phyloP scores from a whole-genome alignment of 768 basidiomycete genomes.

The Rhodotorula kratochvilovae region DNA sequence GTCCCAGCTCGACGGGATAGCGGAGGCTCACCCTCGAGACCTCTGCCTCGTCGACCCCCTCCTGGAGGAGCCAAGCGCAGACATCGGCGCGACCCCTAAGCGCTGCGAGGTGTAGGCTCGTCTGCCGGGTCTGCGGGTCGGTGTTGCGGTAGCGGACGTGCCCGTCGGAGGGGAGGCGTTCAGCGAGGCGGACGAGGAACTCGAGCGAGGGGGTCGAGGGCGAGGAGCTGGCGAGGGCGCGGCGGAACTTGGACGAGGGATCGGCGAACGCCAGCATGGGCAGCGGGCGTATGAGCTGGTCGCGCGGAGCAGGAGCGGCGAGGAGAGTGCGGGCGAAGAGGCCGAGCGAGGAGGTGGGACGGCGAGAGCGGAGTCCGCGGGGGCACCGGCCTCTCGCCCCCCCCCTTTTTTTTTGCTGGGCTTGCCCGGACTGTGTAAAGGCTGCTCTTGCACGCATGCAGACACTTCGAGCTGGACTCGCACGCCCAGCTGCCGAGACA shows the following conservation, averaged over 20 bases:
- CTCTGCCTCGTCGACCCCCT: slow-evolving; percentile 39
- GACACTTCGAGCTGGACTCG: too few relatives aligned
- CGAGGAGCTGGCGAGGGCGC: slow-evolving; percentile 1
- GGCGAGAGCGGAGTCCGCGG: too few relatives aligned
- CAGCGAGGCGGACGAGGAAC: slow-evolving; percentile 17
- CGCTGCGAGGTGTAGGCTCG: slow-evolving; percentile 20
- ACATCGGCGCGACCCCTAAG: slow-evolving; percentile 25
- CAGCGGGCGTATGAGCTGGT: neutral
- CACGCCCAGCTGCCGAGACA: too few relatives aligned
- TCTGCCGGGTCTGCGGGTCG: slow-evolving; percentile 27
- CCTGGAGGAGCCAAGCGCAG: slow-evolving; percentile 39
- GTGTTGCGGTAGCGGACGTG: slow-evolving; percentile 23
- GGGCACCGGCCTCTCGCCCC: too few relatives aligned
- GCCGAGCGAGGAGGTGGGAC: too few relatives aligned
- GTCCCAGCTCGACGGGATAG: neutral
- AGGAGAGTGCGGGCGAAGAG: too few relatives aligned
- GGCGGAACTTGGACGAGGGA: slow-evolving; percentile 7
- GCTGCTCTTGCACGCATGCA: too few relatives aligned
- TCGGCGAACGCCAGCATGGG: neutral
- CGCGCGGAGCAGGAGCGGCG: neutral
- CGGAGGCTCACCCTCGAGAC: slow-evolving; percentile 30
- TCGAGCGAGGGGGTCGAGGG: neutral
- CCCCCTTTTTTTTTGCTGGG: too few relatives aligned
- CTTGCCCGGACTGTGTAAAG: too few relatives aligned
- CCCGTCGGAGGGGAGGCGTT: slow-evolving; percentile 11